phyloP scores from a whole-genome alignment of 345 rosid species.

The Pistacia atlantica region DNA sequence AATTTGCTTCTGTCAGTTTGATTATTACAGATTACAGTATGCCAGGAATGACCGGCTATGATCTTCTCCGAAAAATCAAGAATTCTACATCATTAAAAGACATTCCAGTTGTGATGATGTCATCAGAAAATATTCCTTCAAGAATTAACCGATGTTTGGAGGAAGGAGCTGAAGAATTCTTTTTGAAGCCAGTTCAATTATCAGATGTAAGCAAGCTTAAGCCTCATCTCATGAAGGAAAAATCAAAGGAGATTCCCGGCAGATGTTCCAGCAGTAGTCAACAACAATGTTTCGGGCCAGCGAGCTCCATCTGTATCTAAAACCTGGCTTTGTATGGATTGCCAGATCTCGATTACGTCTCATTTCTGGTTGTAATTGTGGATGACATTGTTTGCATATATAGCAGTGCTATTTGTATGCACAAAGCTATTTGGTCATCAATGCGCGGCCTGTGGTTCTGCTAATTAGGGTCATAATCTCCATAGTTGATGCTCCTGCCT shows the following conservation, averaged over 20 bases:
- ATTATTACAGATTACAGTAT: slow-evolving; percentile 94
- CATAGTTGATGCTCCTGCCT: no score
- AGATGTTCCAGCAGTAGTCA: not conserved
- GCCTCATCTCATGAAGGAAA: slow-evolving; percentile 57
- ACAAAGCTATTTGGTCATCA: no score
- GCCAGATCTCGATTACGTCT: no score
- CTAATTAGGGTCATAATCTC: no score
- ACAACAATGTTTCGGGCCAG: no score
- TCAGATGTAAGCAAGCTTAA: slow-evolving; percentile 79
- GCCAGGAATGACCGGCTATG: slow-evolving; percentile 99
- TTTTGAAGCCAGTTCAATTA: slow-evolving; percentile 80
- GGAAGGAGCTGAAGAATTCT: slow-evolving; percentile 94
- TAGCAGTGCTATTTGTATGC: no score
- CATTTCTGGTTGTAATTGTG: no score
- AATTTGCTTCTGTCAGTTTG: slow-evolving; percentile 49
- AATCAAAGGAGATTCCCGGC: slow-evolving; percentile 21
- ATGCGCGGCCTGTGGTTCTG: no score
- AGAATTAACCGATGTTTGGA: slow-evolving; percentile 82
- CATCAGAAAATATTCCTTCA: slow-evolving; percentile 86
- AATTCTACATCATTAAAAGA: slow-evolving; percentile 68
- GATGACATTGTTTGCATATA: no score
- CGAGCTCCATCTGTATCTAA: no score
- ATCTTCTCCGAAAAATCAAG: slow-evolving; percentile 84
- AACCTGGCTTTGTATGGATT: no score
- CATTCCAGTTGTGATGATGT: slow-evolving; percentile 91